A percentile compares a stretch with the other conserved stretches of the same genome.
These are phyloP conservation scores for Xylaria multiplex DNA, from an alignment of 2,329 filamentous ascomycete species.

Conservation along the genomic window DNA sequence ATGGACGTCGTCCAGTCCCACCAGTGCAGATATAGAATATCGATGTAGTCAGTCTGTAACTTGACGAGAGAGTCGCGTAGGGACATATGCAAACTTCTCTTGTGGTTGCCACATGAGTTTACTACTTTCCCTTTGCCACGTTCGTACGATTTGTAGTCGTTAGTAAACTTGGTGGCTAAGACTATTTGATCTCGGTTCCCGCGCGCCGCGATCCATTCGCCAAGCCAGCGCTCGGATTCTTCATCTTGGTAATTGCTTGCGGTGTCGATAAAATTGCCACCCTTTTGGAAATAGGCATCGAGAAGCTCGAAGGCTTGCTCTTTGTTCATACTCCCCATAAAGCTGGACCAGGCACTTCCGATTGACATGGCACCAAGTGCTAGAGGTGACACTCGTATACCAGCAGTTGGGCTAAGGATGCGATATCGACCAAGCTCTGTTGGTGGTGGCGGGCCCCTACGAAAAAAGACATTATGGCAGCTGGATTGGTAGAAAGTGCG, in stretches of 20 bases:
- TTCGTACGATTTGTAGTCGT: conserved; percentile 55
- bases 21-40: conserved; percentile 58
- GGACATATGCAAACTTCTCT: conserved; percentile 66
- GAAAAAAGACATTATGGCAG: conserved; percentile 21
- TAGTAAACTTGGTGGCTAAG: conserved; percentile 67
- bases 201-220: conserved; percentile 64
- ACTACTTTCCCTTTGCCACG: conserved; percentile 50
- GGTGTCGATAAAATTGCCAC: conserved; percentile 77
- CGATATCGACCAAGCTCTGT: conserved; percentile 65
- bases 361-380: conserved; percentile 64
- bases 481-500: background rate
- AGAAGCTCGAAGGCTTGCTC: conserved; percentile 65
- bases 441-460: conserved; percentile 51
- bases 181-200: conserved; percentile 64
- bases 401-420: conserved; percentile 60
- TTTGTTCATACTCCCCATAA: conserved; percentile 65
- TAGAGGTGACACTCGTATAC: conserved; percentile 63
- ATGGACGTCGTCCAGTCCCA: conserved; percentile 57
- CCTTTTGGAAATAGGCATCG: conserved; percentile 64
- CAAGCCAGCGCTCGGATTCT: conserved; percentile 66
- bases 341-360: conserved; percentile 56
- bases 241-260: conserved; percentile 67
- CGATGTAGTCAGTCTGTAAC: conserved; percentile 68
- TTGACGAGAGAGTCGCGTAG: conserved; percentile 65
- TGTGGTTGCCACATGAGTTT: conserved; percentile 66